phyloP scores from a whole-genome alignment of 192 early-diverging fungal genomes.

The Backusella morwellensis region DNA sequence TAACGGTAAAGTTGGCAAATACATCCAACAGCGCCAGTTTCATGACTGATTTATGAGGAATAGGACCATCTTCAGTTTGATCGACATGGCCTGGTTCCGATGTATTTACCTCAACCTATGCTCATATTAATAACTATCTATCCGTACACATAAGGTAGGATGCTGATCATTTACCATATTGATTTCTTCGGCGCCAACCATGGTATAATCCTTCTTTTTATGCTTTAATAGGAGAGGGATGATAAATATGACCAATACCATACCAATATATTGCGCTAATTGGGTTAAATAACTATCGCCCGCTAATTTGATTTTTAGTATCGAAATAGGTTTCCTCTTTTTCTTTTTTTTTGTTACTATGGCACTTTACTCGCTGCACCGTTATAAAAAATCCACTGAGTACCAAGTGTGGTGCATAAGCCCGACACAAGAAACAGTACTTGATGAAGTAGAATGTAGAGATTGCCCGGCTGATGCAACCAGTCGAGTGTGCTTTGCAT shows the following conservation, averaged over 20 bases:
- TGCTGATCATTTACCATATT: neutral
- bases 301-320: slow-evolving; percentile 13
- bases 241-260: slow-evolving; percentile 37
- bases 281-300: slow-evolving; percentile 33
- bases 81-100: slow-evolving; percentile 20
- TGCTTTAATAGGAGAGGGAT: slow-evolving; percentile 29
- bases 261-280: slow-evolving; percentile 36
- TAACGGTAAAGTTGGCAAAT: slow-evolving; percentile 52
- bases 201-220: slow-evolving; percentile 15
- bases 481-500: neutral
- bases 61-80: slow-evolving; percentile 23
- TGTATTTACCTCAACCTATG: slow-evolving; percentile 23
- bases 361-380: slow-evolving; percentile 54
- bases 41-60: slow-evolving; percentile 31
- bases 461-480: neutral
- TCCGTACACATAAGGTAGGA: no score
- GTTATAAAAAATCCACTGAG: slow-evolving; percentile 59
- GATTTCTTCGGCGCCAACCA: slow-evolving; percentile 1
- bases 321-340: neutral
- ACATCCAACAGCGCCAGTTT: slow-evolving; percentile 47
- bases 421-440: slow-evolving; percentile 48
- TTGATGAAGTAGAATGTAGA: slow-evolving; percentile 38
- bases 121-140: neutral
- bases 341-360: neutral
- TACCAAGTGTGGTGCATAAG: slow-evolving; percentile 48